Base-by-base conservation (phyloP, 305 asterid species). In the Fraxinus dipetala region DNA sequence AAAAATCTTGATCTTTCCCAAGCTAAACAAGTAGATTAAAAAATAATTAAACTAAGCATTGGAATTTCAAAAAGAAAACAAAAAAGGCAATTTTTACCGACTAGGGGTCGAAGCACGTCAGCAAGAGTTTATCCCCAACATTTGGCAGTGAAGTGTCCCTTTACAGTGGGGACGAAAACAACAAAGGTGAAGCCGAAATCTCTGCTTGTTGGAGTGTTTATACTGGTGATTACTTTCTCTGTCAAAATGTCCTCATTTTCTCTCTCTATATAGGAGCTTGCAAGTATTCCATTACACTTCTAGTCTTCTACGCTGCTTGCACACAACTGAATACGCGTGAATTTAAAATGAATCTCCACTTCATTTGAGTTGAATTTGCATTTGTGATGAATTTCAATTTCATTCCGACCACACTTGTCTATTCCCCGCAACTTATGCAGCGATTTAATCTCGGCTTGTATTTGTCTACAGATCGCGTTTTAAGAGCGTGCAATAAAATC, bases 351-450 rank as follows among this genome's bases (percentile, higher is more conserved):
- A 88, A 87, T 90, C 88, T 91, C 86, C 86, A 80, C 87, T 89
- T 87, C 91, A 87, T 92, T 89, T 84, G 82, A 77, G 28, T 32
- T 81, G 86, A 65, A 85, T 91, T 87, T 87, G 86, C 83, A 90
- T 93, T 86, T 89, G 43, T 83, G 40, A 48, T 43, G 81, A 59
- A 90, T 91, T 91, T 91, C 87, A 75, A 91, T 89, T 91, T 89
- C 92, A 91, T 91, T 91, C 92, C 95, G 95, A 85, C 91, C 85
- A 30, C 83, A 89, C 91, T 88, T 91, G 78, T 43, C 76, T 32
- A 24, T 89, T 93, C 97, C 90, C 88, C 97, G 97, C 96, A 88
- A 84, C 88, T 79, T 88, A 87, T 90, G 83, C 85, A 82, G 95
- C 91, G 87, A 75, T 82, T 54, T 74, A 86, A 87, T 87, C 88